Conservation (phyloP, 2,329 filamentous ascomycete species). For the Tolypocladium inflatum region DNA sequence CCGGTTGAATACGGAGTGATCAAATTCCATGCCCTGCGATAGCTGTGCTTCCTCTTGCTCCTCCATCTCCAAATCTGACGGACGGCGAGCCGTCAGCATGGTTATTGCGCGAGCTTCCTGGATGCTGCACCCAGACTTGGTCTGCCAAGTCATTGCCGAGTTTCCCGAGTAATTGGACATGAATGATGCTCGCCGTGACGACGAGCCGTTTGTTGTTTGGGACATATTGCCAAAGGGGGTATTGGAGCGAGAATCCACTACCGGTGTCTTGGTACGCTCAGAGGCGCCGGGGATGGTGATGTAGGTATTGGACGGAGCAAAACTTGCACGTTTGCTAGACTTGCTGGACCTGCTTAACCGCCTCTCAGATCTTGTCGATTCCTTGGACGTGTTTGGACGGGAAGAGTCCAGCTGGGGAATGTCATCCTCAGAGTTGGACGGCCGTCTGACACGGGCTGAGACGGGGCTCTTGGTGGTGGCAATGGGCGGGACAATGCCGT, state of each 20-base stretch:
- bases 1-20: background rate
- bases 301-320: conserved; percentile 30
- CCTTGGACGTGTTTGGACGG: conserved; percentile 8
- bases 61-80: conserved; percentile 13
- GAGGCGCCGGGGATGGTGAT: conserved; percentile 26
- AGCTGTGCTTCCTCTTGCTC: conserved; percentile 5
- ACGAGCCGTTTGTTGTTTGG: conserved; percentile 12
- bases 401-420: conserved; percentile 2
- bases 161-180: conserved; percentile 28
- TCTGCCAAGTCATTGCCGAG: conserved; percentile 22
- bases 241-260: conserved; percentile 12
- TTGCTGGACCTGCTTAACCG: conserved; percentile 14
- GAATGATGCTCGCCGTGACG: conserved; percentile 18
- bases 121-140: conserved; percentile 18
- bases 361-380: conserved; percentile 4
- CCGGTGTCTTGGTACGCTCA: conserved; percentile 1
- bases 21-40: background rate
- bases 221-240: conserved; percentile 14
- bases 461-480: background rate
- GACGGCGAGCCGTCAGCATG: conserved; percentile 20
- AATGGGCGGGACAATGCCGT: conserved; percentile 9
- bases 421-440: conserved; percentile 1
- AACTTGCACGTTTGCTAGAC: conserved; percentile 29
- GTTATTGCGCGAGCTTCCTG: conserved; percentile 31
- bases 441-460: background rate